Conservation (phyloP, 192 early-diverging fungal species). For the Cetraspora pellucida region DNA sequence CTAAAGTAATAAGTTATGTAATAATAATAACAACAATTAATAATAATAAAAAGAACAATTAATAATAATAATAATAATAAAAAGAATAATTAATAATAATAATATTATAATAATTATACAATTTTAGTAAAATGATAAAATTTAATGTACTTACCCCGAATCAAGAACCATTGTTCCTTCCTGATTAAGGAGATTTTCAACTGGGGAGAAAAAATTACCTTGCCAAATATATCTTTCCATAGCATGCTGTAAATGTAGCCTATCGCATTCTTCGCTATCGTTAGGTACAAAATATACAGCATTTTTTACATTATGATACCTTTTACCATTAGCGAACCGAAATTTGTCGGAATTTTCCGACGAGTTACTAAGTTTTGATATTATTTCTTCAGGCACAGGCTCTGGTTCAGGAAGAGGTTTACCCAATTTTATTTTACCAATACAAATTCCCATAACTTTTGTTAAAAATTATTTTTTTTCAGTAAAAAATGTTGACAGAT, state of each 20-base stretch:
- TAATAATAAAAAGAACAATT: background rate
- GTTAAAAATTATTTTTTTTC: too few relatives aligned
- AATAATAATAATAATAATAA: background rate
- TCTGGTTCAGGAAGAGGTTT: too few relatives aligned
- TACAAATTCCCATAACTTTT: too few relatives aligned
- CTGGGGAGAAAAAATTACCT: constrained; percentile 5
- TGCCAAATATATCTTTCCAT: background rate
- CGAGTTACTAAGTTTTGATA: too few relatives aligned
- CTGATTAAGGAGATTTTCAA: background rate
- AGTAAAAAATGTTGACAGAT: too few relatives aligned
- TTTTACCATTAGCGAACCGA: background rate
- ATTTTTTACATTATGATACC: background rate
- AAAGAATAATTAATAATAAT: background rate
- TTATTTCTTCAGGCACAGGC: too few relatives aligned
- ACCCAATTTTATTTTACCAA: too few relatives aligned
- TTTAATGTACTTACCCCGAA: background rate
- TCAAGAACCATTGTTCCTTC: background rate
- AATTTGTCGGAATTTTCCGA: too few relatives aligned
- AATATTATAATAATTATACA: background rate
- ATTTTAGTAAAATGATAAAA: too few relatives aligned
- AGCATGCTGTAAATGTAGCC: constrained; percentile 22
- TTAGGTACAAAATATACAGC: constrained; percentile 13
- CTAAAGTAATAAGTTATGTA: too few relatives aligned
- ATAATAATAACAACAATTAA: too few relatives aligned
- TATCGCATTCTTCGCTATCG: constrained; percentile 1